Evolutionary conservation across 306 rosid species (phyloP), one percentile per base, ranked within the genome.

Genomic region (Fragaria ananassa): DNA sequence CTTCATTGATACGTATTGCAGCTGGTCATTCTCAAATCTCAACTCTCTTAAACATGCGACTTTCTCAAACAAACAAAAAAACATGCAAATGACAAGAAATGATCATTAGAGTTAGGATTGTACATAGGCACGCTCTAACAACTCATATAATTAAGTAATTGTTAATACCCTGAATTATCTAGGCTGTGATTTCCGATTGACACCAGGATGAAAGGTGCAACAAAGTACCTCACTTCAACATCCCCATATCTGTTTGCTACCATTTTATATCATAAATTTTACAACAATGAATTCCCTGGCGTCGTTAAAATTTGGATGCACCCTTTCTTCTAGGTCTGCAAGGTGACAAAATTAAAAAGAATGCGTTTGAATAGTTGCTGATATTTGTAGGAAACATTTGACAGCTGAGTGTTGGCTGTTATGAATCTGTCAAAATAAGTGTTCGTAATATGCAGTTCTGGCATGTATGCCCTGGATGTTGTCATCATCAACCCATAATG

Each of bases 311-410:
- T 6, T 44, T 13, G 41, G 37, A 7, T 13, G 8, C 4, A 8
- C 60, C 15, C 12, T 15, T 47, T 23, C 62, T 49, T 31, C 62
- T 25, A 50, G 46, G 45, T 47, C 54, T 34, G 45, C 46, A 34
- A 50, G 21, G 47, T 4, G 75, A 50, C 46, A 63, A 63, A 29
- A 50, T 39, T 5, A 41, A 42, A 42, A 42, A 42, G 46, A 42
- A 34, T 31, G 35, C 11, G 60, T n/a, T 71, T 17, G 75, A 71
- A 27, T 53, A 47, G 6, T 10, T 18, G 47, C 75, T 71, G 75
- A 71, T 34, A 71, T 71, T 17, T 71, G 47, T 71, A 71, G 63
- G 46, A n/a, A n/a, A 51, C 17, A 41, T 18, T 70, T 21, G 74
- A 70, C 27, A 70, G 14, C 15, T 15, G 41, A 47, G 61, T 29